Evolutionary conservation across 2,329 filamentous ascomycete species (phyloP), one percentile per base, ranked within the genome.

Genomic region (Stemphylium beticola): DNA sequence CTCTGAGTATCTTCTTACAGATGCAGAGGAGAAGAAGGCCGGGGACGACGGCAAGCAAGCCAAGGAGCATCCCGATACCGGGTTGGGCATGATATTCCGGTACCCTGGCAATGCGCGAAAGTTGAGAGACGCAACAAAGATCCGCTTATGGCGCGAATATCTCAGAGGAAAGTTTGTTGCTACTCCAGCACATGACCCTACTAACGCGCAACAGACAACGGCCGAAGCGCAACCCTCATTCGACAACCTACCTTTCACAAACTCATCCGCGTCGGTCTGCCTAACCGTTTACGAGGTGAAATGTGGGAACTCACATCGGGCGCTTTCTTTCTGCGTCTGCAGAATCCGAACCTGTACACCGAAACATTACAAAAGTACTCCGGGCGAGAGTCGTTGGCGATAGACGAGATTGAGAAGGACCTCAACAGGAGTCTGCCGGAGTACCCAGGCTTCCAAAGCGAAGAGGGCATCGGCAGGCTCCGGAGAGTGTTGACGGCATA

Each of bases 371-470:
- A 85, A 46, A 93, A 95, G 71, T 93, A 89, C 66, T 85, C 89
- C 6, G 95, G 95, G 7, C 85, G 89, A 70, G 91, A 96, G 63
- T 98, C 93, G 10, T 83, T 99, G 57, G 95, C 95, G 39, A 98
- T 98, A 65, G 95, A 99, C 73, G 95, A 99, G 81, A 99, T 99
- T 62, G 95, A 99, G 73, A 99, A 99, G 76, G 95, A 99, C 72
- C 79, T 99, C 44, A 99, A 99, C 76, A 87, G 95, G 63, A 97
- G 93, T 81, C 79, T 99, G 63, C 95, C 95, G 1, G 95, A 99
- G 76, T 99, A 99, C 74, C 92, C 95, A 15, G 95, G 95, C 0
- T 99, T 97, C 71, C 95, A 99, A 77, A 96, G 89, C 69, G 90
- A 96, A 74, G 93, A 97, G 69, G 95, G 95, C 14, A 99, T 99